phyloP scores from a whole-genome alignment of 2,329 filamentous ascomycete genomes.

The Colletotrichum lindemuthianum region DNA sequence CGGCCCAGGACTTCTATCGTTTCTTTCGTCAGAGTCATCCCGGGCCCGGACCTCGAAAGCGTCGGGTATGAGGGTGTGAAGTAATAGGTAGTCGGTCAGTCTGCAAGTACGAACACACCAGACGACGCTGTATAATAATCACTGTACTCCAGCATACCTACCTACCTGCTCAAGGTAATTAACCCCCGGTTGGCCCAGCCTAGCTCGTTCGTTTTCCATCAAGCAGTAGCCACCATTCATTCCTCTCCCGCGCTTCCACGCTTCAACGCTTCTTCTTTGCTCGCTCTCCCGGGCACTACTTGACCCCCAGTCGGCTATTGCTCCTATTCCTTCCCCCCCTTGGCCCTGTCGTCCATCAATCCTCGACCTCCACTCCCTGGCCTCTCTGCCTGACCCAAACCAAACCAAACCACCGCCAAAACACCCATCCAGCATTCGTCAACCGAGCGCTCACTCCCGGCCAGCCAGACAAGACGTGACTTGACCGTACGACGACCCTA shows the following conservation, averaged over 20 bases:
- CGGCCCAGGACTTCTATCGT: too few relatives aligned
- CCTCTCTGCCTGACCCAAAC: conserved; percentile 4
- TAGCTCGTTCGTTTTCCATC: neutral
- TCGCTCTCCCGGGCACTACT: too few relatives aligned
- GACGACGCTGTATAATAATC: neutral
- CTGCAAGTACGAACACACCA: neutral
- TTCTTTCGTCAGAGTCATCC: too few relatives aligned
- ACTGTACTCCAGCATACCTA: neutral
- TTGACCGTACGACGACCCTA: conserved; percentile 29
- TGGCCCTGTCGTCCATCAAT: conserved; percentile 1
- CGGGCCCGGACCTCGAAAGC: too few relatives aligned
- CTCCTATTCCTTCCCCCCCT: conserved; percentile 2
- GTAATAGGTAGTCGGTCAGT: too few relatives aligned
- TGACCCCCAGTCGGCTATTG: conserved; percentile 2
- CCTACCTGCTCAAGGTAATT: neutral
- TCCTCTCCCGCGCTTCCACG: conserved; percentile 15
- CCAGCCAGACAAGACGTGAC: conserved; percentile 13
- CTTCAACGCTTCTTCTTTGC: conserved; percentile 1
- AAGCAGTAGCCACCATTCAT: neutral
- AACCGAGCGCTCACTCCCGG: conserved; percentile 14
- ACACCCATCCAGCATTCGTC: conserved; percentile 1
- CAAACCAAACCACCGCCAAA: neutral
- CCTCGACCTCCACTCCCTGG: conserved; percentile 7
- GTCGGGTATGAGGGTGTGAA: too few relatives aligned
- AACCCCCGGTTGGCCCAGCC: conserved; percentile 8